Conservation (phyloP, 2,329 filamentous ascomycete genomes). For the Diaporthe citri region DNA sequence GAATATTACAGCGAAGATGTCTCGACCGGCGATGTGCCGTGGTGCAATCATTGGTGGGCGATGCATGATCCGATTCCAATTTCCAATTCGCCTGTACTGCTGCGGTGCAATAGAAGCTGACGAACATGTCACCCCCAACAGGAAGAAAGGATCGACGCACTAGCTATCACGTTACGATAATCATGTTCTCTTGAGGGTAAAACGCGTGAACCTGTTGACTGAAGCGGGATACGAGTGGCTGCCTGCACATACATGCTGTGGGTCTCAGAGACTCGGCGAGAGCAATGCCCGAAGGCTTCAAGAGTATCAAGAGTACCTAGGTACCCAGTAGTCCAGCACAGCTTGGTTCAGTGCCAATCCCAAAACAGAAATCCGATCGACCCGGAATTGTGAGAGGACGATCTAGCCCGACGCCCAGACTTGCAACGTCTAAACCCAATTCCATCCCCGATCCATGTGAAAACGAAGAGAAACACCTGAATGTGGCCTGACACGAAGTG, state of each 20-base stretch:
- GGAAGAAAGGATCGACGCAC: too few relatives aligned
- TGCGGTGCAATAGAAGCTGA: too few relatives aligned
- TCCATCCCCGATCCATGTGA: conserved; percentile 7
- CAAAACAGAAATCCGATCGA: conserved; percentile 13
- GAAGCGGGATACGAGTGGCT: neutral
- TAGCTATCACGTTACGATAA: too few relatives aligned
- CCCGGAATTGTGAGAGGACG: neutral
- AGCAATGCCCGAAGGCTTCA: neutral
- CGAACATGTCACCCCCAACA: too few relatives aligned
- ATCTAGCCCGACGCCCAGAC: neutral
- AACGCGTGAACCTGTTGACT: neutral
- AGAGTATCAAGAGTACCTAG: neutral
- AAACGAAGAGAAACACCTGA: neutral
- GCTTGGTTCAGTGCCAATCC: neutral
- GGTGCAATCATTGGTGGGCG: too few relatives aligned
- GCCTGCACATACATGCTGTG: neutral
- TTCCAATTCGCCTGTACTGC: too few relatives aligned
- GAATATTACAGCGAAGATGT: too few relatives aligned
- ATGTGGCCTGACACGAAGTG: conserved; percentile 2
- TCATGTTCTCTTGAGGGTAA: too few relatives aligned
- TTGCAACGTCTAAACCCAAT: conserved; percentile 7
- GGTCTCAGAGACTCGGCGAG: neutral
- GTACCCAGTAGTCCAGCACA: neutral
- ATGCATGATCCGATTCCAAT: too few relatives aligned
- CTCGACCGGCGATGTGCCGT: too few relatives aligned